phyloP scores from a whole-genome alignment of 139 green algal genomes.

The Chlamydomonas applanata region DNA sequence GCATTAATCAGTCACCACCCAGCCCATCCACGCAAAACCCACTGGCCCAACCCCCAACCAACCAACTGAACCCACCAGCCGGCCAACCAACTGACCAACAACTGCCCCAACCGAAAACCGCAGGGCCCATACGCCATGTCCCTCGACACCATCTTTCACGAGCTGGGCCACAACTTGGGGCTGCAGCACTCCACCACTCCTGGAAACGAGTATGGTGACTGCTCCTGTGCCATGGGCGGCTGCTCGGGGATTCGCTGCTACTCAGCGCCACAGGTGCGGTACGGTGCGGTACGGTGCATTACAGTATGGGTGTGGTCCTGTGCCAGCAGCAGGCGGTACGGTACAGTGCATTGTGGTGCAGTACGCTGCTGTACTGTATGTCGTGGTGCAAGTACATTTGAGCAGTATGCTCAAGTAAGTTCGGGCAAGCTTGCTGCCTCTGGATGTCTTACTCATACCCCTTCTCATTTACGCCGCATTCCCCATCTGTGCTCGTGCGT shows the following conservation, averaged over 20 bases:
- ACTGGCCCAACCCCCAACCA: too few species aligned
- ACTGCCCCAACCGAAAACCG: too few species aligned
- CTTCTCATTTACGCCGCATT: too few species aligned
- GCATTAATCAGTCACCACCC: too few species aligned
- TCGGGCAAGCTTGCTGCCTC: background rate
- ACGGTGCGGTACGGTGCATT: too few species aligned
- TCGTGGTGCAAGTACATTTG: background rate
- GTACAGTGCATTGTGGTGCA: background rate
- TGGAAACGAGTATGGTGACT: constrained; percentile 15
- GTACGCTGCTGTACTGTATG: background rate
- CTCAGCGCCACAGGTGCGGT: constrained; percentile 11
- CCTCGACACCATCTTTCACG: constrained; percentile 20
- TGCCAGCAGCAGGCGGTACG: background rate
- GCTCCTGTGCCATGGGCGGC: constrained; percentile 9
- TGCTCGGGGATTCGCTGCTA: constrained; percentile 13
- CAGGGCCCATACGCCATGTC: background rate
- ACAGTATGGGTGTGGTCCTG: background rate
- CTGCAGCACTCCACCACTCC: constrained; percentile 21
- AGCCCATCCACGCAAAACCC: too few species aligned
- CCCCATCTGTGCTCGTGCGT: too few species aligned
- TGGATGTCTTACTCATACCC: background rate
- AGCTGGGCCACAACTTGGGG: constrained; percentile 27
- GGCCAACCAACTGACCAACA: too few species aligned
- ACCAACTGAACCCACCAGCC: too few species aligned
- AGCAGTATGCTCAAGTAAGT: background rate